These are phyloP conservation scores for Ensete ventricosum DNA, from an alignment of 176 grass and related monocot species.

Conservation along the genomic window DNA sequence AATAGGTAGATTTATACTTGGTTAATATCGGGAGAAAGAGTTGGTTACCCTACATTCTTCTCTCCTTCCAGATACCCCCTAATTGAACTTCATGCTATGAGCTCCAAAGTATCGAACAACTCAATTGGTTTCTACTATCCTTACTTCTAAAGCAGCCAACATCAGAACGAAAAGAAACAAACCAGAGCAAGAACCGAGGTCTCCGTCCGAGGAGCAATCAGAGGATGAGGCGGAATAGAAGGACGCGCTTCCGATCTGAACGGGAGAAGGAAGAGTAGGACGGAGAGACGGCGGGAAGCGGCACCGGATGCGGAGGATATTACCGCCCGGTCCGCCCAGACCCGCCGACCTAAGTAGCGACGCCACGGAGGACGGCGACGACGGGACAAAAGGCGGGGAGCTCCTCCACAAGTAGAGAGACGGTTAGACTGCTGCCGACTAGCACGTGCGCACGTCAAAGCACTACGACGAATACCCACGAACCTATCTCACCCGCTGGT, in stretches of 20 bases:
- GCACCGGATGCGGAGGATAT: slow-evolving; percentile 10
- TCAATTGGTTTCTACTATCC: neutral
- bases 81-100: too few species aligned
- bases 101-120: neutral
- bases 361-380: neutral
- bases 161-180: neutral
- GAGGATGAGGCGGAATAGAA: slow-evolving; percentile 21
- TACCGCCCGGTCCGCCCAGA: neutral
- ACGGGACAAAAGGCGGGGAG: neutral
- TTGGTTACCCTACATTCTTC: neutral
- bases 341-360: neutral
- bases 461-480: too few species aligned
- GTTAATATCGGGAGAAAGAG: too few species aligned
- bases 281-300: slow-evolving; percentile 2
- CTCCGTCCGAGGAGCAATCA: slow-evolving; percentile 15
- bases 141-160: neutral
- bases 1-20: too few species aligned
- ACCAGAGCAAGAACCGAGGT: slow-evolving; percentile 1
- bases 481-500: too few species aligned
- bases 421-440: too few species aligned
- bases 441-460: too few species aligned
- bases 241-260: slow-evolving; percentile 7
- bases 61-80: neutral
- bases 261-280: slow-evolving; percentile 13
- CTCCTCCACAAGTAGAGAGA: too few species aligned